Evolutionary conservation across 2,329 filamentous ascomycete species (phyloP).

Genomic region (Talaromyces pinophilus): DNA sequence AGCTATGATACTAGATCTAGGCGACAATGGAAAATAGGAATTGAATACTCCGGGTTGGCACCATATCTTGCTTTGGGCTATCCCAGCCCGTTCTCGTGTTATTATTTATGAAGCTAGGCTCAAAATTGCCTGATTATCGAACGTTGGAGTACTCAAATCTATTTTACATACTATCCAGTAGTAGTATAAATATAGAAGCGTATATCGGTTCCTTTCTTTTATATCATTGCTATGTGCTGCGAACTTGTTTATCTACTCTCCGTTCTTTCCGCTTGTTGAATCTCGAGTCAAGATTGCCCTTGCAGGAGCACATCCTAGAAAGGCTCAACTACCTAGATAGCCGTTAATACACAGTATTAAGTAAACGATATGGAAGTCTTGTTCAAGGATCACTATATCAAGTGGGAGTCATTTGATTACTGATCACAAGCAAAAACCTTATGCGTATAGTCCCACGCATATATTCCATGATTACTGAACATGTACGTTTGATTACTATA

Average conservation of each 20-base stretch:
- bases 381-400: not conserved
- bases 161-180: not conserved
- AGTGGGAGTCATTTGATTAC: not conserved
- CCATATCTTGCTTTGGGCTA: not conserved
- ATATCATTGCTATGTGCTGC: not conserved
- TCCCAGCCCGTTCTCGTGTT: not conserved
- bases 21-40: not conserved
- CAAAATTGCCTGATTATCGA: not conserved
- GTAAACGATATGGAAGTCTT: not conserved
- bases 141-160: not conserved
- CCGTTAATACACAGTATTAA: not conserved
- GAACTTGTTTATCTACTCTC: not conserved
- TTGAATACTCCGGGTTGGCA: not conserved
- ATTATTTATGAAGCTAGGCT: not conserved
- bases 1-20: too few species aligned
- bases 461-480: not conserved
- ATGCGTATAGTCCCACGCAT: not conserved
- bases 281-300: not conserved
- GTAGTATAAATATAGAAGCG: not conserved
- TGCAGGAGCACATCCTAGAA: not conserved
- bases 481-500: not conserved
- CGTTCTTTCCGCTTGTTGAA: not conserved
- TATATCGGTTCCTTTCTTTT: not conserved
- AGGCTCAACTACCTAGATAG: not conserved
- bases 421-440: not conserved